Percentiles rank a stretch among this genome's conserved stretches.
Conservation (phyloP, 2,329 filamentous ascomycete genomes). For the Daldinia sp. region DNA sequence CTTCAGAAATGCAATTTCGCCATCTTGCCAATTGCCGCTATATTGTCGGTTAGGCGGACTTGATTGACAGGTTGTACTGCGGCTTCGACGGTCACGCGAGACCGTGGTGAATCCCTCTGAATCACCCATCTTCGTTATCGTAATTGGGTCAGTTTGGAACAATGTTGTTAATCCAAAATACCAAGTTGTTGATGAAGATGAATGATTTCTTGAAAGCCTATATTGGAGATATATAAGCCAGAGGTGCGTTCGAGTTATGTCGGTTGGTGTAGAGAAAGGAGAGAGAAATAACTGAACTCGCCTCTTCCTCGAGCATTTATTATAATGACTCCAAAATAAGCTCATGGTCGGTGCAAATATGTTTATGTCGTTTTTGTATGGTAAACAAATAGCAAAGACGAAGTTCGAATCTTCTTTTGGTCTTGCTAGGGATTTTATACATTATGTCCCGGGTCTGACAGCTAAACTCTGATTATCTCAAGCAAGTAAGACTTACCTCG, state of each 20-base stretch:
- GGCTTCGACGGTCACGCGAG: not conserved
- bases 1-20: slow-evolving; percentile 52
- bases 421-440: not conserved
- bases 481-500: no score
- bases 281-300: not conserved
- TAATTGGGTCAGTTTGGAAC: not conserved
- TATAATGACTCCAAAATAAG: no score
- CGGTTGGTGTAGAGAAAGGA: not conserved
- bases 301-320: not conserved
- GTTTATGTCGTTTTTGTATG: not conserved
- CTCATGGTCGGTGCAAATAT: not conserved
- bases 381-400: not conserved
- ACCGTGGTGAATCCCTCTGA: not conserved
- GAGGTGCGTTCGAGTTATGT: not conserved
- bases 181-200: not conserved
- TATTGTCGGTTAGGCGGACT: not conserved
- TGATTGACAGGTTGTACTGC: not conserved
- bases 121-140: not conserved
- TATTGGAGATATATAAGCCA: not conserved
- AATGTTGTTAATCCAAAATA: not conserved
- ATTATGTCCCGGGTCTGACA: no score
- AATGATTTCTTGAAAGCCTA: not conserved
- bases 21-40: slow-evolving; percentile 31
- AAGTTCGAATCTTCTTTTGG: not conserved
- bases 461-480: no score